Conservation (phyloP, 108 stramenopile genomes). For the Epithemia pelagica region DNA sequence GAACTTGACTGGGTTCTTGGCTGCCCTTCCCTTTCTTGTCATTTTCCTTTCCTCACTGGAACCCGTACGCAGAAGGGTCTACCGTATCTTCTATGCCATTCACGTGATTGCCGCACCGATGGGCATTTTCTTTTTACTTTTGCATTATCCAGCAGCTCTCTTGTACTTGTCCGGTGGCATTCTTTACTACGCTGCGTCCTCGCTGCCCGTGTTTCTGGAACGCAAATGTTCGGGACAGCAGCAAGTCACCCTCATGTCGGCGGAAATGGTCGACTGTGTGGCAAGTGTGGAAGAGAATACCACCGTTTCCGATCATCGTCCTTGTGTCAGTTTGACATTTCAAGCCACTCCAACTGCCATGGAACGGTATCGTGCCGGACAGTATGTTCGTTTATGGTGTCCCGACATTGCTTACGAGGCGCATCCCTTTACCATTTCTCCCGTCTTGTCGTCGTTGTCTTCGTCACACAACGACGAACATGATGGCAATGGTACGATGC, state of each 20-base stretch:
- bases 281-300: not conserved
- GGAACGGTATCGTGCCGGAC: constrained; percentile 23
- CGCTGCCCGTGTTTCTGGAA: constrained; percentile 31
- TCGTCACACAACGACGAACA: not conserved
- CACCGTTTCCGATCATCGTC: not conserved
- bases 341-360: constrained; percentile 22
- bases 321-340: constrained; percentile 29
- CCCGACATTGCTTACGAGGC: constrained; percentile 25
- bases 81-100: constrained; percentile 35
- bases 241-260: constrained; percentile 1
- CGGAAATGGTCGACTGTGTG: constrained; percentile 10
- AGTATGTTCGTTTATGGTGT: constrained; percentile 17
- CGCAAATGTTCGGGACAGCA: not conserved
- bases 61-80: constrained; percentile 34
- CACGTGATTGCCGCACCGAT: constrained; percentile 32
- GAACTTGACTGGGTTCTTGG: constrained; percentile 44
- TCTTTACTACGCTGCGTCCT: constrained; percentile 48
- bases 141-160: constrained; percentile 60
- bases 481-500: constrained; percentile 12
- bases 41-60: constrained; percentile 34
- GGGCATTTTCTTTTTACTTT: constrained; percentile 24
- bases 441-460: constrained; percentile 16
- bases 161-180: constrained; percentile 47
- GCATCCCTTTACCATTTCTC: constrained; percentile 46
- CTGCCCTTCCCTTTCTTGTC: constrained; percentile 20